These are phyloP conservation scores for Oxyria digyna DNA, from an alignment of 148 eudicot species.

Conservation along the genomic window DNA sequence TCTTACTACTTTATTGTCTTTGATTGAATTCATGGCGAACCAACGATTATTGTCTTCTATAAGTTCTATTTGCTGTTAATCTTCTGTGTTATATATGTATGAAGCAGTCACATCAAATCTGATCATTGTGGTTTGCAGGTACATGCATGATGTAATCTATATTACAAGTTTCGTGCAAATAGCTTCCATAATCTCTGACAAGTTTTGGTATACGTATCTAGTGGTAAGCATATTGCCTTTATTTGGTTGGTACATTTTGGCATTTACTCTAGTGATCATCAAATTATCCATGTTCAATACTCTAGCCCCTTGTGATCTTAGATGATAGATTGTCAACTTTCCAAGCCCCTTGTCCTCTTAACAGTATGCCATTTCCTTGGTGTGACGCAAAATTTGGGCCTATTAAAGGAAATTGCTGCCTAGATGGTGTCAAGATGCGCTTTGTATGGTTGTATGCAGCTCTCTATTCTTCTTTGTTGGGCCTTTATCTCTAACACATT, in stretches of 20 bases:
- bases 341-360: background rate
- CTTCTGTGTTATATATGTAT: background rate
- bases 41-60: background rate
- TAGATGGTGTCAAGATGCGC: background rate
- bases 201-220: conserved; percentile 77
- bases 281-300: no score
- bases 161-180: conserved; percentile 79
- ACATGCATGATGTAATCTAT: conserved; percentile 86
- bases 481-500: background rate
- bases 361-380: background rate
- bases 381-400: background rate
- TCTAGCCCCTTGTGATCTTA: background rate
- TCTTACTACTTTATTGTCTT: background rate
- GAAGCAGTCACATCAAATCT: conserved; percentile 6
- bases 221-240: conserved; percentile 47
- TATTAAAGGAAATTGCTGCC: background rate
- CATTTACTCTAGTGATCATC: background rate
- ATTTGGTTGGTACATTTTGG: background rate
- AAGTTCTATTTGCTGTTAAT: background rate
- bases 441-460: background rate
- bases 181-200: conserved; percentile 67
- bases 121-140: conserved; percentile 37
- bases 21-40: background rate
- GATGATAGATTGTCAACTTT: background rate
- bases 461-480: background rate